Percentiles rank a stretch among this genome's conserved stretches.
Evolutionary conservation across 257 asterid species (phyloP).

Genomic region (Solanum ahanhuiri): DNA sequence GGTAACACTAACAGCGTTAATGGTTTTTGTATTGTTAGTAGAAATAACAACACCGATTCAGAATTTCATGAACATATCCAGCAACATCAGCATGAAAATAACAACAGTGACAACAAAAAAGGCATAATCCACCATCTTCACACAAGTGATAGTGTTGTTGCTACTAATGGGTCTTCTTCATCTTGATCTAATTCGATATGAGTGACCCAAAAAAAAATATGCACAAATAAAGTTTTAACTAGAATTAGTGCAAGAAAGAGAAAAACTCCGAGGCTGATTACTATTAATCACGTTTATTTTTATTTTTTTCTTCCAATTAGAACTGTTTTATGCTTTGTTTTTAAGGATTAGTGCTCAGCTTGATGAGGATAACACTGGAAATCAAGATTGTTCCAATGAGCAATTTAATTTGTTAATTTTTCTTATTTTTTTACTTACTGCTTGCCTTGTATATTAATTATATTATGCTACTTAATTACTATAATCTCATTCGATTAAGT

Average conservation of each 20-base stretch:
- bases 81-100: conserved; percentile 23
- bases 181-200: conserved; percentile 25
- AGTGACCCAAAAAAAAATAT: background rate
- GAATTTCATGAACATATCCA: conserved; percentile 4
- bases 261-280: background rate
- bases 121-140: background rate
- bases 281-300: conserved; percentile 16
- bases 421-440: background rate
- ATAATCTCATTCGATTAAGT: background rate
- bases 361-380: background rate
- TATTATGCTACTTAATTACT: background rate
- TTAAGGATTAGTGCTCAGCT: background rate
- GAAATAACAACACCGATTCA: background rate
- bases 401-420: conserved; percentile 4
- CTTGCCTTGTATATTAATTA: background rate
- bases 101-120: conserved; percentile 15
- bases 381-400: background rate
- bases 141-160: conserved; percentile 15
- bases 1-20: background rate
- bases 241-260: background rate
- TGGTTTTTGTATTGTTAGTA: background rate
- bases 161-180: conserved; percentile 55
- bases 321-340: background rate
- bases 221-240: conserved; percentile 29
- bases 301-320: background rate